Percentiles rank a stretch among this genome's conserved stretches.
phyloP scores from a whole-genome alignment of 345 rosid species.

The Geranium brycei region DNA sequence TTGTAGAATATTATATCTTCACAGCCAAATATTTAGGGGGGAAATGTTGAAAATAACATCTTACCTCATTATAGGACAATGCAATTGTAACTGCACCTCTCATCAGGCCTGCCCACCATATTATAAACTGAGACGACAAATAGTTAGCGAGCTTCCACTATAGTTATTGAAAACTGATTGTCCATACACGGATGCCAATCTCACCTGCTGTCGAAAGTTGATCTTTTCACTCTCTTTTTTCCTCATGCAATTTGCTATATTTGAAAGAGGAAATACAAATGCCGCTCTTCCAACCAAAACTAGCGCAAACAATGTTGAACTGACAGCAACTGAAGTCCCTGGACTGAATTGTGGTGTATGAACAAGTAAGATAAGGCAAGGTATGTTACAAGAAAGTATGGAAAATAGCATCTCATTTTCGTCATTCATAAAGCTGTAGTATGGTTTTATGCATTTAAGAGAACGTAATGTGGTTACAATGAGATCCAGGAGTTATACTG shows the following conservation, averaged over 20 bases:
- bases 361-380: neutral
- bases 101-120: slow-evolving; percentile 79
- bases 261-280: slow-evolving; percentile 48
- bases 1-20: neutral
- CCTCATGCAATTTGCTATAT: slow-evolving; percentile 22
- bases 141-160: slow-evolving; percentile 1
- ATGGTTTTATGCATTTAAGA: too few relatives aligned
- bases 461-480: too few relatives aligned
- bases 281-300: slow-evolving; percentile 55
- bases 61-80: slow-evolving; percentile 43
- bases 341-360: slow-evolving; percentile 20
- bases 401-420: too few relatives aligned
- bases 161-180: neutral
- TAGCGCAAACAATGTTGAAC: slow-evolving; percentile 34
- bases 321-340: slow-evolving; percentile 35
- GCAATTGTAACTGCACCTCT: slow-evolving; percentile 75
- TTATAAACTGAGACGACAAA: slow-evolving; percentile 35
- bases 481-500: too few relatives aligned
- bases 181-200: neutral
- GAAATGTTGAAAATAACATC: neutral
- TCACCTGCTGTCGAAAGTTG: slow-evolving; percentile 42
- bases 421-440: too few relatives aligned
- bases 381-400: neutral
- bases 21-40: neutral
- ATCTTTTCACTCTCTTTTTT: slow-evolving; percentile 23